Evolutionary conservation across 495 filamentous ascomycete genomes (phyloP).

Genomic region (Podospora pseudoanserina): DNA sequence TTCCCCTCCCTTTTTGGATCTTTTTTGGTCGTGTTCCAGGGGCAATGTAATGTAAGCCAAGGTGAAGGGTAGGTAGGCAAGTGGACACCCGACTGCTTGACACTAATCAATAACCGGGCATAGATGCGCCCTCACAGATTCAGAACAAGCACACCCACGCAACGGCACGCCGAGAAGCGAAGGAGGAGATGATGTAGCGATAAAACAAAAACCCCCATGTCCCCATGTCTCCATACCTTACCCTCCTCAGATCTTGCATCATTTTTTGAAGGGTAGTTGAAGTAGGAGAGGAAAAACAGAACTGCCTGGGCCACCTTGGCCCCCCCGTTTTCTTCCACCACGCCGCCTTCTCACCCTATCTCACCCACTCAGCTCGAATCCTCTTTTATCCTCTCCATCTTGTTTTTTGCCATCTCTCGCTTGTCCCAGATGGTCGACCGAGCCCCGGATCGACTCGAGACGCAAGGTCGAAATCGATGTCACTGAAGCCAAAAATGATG

Average conservation of each 20-base stretch:
- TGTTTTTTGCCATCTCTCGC: not conserved
- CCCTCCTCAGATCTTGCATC: not conserved
- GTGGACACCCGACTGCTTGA: not conserved
- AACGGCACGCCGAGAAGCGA: not conserved
- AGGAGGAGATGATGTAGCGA: not conserved
- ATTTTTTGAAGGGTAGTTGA: not conserved
- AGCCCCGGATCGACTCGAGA: not conserved
- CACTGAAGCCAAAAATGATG: not conserved
- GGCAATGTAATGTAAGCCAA: not conserved
- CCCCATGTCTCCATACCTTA: not conserved
- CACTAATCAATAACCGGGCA: not conserved
- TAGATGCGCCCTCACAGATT: not conserved
- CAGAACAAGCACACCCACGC: not conserved
- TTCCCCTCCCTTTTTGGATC: not conserved
- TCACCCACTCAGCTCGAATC: not conserved
- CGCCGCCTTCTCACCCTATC: constrained; percentile 8
- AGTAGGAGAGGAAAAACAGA: not conserved
- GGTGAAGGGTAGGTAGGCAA: not conserved
- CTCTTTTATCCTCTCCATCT: not conserved
- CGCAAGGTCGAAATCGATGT: not conserved
- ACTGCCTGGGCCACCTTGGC: constrained; percentile 8
- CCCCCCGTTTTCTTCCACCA: not conserved
- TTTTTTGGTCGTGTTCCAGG: not conserved
- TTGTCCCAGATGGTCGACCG: not conserved
- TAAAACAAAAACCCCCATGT: not conserved